phyloP scores from a whole-genome alignment of 2,329 filamentous ascomycete genomes.

The Sporothrix curviconia region DNA sequence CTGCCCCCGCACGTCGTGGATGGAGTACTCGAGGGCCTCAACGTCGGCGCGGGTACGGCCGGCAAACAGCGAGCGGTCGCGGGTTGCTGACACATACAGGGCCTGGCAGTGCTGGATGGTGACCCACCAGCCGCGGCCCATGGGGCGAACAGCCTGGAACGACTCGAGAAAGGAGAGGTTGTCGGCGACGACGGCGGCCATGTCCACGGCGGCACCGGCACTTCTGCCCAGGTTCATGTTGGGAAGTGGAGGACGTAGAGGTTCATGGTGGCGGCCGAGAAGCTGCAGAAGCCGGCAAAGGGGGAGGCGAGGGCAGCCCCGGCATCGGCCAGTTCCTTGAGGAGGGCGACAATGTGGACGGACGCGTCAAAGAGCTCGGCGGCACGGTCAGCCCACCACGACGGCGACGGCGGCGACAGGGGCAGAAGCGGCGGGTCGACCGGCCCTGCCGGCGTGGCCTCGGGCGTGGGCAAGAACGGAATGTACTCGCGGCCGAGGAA shows the following conservation, averaged over 20 bases:
- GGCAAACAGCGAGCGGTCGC: background rate
- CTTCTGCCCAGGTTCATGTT: slow-evolving; percentile 34
- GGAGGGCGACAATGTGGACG: slow-evolving; percentile 29
- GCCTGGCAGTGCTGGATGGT: slow-evolving; percentile 12
- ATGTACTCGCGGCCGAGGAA: slow-evolving; percentile 40
- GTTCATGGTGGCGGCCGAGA: slow-evolving; percentile 38
- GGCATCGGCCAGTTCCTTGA: slow-evolving; percentile 33
- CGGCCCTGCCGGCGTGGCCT: slow-evolving; percentile 27
- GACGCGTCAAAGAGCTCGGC: slow-evolving; percentile 31
- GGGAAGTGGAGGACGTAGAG: slow-evolving; percentile 34
- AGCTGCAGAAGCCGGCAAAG: slow-evolving; percentile 40
- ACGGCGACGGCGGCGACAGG: background rate
- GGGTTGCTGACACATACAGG: slow-evolving; percentile 8
- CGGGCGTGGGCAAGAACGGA: slow-evolving; percentile 34
- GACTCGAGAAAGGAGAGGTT: slow-evolving; percentile 10
- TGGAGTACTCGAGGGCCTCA: slow-evolving; percentile 14
- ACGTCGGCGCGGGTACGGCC: slow-evolving; percentile 15
- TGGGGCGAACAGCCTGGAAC: slow-evolving; percentile 9
- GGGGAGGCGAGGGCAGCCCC: slow-evolving; percentile 33
- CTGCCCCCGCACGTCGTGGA: slow-evolving; percentile 12
- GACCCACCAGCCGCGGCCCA: slow-evolving; percentile 17
- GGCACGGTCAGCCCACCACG: slow-evolving; percentile 32
- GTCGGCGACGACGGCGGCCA: background rate
- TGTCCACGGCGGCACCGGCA: no score
- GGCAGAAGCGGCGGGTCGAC: slow-evolving; percentile 9